phyloP scores from a whole-genome alignment of 176 grass and related monocot genomes.

The Chloris gayana region DNA sequence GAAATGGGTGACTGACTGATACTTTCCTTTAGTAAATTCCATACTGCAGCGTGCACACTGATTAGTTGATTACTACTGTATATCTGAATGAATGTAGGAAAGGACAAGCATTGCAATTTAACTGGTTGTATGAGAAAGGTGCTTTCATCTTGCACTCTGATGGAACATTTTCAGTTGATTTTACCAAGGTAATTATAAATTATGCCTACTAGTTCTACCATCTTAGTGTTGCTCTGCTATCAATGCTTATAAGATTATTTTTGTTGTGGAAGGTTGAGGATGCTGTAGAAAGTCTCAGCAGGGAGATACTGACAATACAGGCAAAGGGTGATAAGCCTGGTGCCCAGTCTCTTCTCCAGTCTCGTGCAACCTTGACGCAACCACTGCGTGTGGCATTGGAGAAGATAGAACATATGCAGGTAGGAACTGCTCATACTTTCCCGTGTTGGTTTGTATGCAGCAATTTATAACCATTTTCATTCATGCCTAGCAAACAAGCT shows the following conservation, averaged over 20 bases:
- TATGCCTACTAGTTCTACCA: neutral
- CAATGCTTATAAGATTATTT: neutral
- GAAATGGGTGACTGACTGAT: neutral
- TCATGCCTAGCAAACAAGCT: neutral
- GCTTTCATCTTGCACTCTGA: slow-evolving; percentile 84
- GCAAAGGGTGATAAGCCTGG: slow-evolving; percentile 81
- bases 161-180: slow-evolving; percentile 87
- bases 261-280: slow-evolving; percentile 71
- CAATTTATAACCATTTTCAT: slow-evolving; percentile 13
- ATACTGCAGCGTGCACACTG: neutral
- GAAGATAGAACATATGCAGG: slow-evolving; percentile 82
- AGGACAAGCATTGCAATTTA: slow-evolving; percentile 92
- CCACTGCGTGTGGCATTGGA: slow-evolving; percentile 76
- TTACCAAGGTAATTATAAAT: slow-evolving; percentile 62
- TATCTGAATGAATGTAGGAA: slow-evolving; percentile 57
- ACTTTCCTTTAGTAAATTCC: neutral
- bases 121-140: slow-evolving; percentile 92
- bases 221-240: neutral
- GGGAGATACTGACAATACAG: slow-evolving; percentile 91
- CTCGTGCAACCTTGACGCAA: slow-evolving; percentile 69
- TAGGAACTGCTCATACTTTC: slow-evolving; percentile 31
- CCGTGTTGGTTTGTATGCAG: neutral
- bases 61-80: neutral
- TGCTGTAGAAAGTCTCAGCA: slow-evolving; percentile 84
- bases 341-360: slow-evolving; percentile 65